phyloP scores from a whole-genome alignment of 2,329 filamentous ascomycete genomes.

The Aspergillus pseudoterreus region DNA sequence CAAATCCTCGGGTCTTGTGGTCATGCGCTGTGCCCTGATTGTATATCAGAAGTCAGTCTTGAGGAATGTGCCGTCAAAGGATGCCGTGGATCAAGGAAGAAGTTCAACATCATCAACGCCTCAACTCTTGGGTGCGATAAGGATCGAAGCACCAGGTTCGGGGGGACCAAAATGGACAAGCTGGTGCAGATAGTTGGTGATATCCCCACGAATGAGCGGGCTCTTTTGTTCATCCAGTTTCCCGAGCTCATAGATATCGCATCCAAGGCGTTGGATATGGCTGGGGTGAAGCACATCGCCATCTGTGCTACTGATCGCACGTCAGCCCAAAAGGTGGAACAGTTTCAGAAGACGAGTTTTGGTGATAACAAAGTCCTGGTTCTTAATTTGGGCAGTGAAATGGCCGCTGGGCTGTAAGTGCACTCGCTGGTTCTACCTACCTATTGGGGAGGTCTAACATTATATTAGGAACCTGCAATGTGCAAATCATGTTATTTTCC shows the following conservation, averaged over 20 bases:
- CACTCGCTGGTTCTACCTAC: neutral
- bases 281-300: conserved; percentile 30
- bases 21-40: conserved; percentile 48
- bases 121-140: conserved; percentile 32
- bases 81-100: conserved; percentile 39
- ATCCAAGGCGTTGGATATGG: conserved; percentile 23
- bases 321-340: conserved; percentile 33
- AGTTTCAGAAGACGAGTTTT: conserved; percentile 39
- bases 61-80: conserved; percentile 36
- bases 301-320: conserved; percentile 32
- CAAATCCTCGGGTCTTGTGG: conserved; percentile 49
- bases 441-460: neutral
- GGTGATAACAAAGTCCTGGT: conserved; percentile 49
- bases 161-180: conserved; percentile 48
- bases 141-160: conserved; percentile 19
- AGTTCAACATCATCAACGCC: conserved; percentile 40
- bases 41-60: conserved; percentile 22
- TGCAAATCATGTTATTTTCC: conserved; percentile 63
- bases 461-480: conserved; percentile 56
- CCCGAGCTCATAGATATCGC: conserved; percentile 41
- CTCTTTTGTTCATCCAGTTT: conserved; percentile 56
- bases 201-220: conserved; percentile 46
- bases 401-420: conserved; percentile 59
- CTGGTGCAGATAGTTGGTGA: conserved; percentile 44
- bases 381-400: conserved; percentile 54